These are phyloP conservation scores for Hordeum marinum DNA, from an alignment of 176 grass and related monocot species.

Conservation along the genomic window DNA sequence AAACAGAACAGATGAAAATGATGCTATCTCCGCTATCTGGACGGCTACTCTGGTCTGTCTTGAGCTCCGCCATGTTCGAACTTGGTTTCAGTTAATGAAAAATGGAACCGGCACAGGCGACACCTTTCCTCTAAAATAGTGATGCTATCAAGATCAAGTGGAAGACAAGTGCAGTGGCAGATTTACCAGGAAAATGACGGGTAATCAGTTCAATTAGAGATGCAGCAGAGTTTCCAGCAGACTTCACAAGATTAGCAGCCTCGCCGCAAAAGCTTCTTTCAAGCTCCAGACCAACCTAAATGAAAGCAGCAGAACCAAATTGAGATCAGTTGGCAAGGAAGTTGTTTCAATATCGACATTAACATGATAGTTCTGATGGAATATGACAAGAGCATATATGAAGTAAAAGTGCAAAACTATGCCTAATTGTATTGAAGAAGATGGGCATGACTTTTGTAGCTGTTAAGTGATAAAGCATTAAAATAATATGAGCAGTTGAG, in stretches of 20 bases:
- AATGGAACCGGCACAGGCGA: background rate
- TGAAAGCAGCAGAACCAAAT: background rate
- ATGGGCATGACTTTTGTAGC: background rate
- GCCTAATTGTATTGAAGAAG: background rate
- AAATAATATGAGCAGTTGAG: background rate
- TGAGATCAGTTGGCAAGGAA: background rate
- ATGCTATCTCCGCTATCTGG: background rate
- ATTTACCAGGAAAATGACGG: conserved; percentile 87
- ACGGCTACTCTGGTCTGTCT: background rate
- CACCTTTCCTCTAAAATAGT: background rate
- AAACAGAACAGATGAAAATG: background rate
- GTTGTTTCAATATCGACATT: background rate
- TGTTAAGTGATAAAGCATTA: background rate
- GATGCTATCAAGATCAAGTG: background rate
- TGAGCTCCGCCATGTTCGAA: background rate
- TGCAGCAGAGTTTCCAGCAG: conserved; percentile 75
- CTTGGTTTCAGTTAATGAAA: background rate
- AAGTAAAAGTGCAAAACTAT: background rate
- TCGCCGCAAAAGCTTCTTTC: conserved; percentile 72
- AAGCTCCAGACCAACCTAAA: conserved; percentile 75
- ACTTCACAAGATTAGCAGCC: conserved; percentile 83
- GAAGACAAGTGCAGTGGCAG: background rate
- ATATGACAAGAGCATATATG: background rate
- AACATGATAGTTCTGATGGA: background rate
- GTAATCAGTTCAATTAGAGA: conserved; percentile 65